Evolutionary conservation across 257 asterid species (phyloP).

Genomic region (Voacanga thouarsii): DNA sequence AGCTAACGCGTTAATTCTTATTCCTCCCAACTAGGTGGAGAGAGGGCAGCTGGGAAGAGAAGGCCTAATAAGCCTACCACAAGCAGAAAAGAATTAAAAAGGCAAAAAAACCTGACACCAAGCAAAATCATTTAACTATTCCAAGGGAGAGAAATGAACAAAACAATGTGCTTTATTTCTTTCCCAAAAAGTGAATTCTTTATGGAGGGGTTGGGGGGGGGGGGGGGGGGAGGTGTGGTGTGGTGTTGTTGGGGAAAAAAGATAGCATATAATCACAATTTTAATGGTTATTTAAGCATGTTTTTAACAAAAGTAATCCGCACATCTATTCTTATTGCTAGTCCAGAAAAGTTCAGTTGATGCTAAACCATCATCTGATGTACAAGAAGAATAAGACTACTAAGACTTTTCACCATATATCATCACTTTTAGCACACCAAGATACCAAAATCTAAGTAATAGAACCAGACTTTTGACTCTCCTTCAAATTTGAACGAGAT

Average conservation of each 20-base stretch:
- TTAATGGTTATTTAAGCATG: background rate
- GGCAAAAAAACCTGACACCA: no score
- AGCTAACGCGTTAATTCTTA: background rate
- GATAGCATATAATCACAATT: background rate
- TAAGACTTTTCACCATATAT: background rate
- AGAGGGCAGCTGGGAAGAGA: background rate
- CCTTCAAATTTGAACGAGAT: constrained; percentile 2
- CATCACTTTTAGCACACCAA: background rate
- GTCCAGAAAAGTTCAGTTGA: background rate
- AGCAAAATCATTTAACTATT: background rate
- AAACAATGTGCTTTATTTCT: background rate
- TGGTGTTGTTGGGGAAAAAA: no score
- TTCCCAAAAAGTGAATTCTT: background rate
- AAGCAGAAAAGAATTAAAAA: background rate
- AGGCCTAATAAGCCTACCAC: background rate
- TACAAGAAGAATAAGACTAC: background rate
- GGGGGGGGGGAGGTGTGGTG: no score
- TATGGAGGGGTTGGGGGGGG: no score
- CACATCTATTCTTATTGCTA: background rate
- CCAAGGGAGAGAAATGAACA: background rate
- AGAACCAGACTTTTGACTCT: background rate
- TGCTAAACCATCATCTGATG: background rate
- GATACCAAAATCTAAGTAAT: background rate
- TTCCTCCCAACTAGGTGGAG: background rate
- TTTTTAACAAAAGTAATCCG: background rate